Conservation (phyloP, 139 green algal genomes). For the Micractinium conductrix region DNA sequence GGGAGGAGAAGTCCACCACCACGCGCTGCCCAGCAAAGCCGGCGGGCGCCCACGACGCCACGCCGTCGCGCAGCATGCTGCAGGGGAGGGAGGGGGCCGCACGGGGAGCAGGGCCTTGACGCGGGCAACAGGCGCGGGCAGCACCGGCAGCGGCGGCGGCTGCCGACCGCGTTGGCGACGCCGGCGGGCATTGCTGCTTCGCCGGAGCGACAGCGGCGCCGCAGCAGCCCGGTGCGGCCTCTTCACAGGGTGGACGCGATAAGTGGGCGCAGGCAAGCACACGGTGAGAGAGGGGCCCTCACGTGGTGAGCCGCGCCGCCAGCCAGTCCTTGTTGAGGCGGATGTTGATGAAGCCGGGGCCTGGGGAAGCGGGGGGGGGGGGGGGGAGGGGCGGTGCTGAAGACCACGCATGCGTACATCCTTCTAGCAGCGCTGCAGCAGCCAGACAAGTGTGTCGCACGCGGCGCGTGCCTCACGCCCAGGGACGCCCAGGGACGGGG, state of each 20-base stretch:
- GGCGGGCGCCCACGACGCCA: constrained; percentile 54
- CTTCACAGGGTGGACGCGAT: too few species aligned
- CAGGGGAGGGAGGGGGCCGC: background rate
- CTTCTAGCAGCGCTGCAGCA: too few species aligned
- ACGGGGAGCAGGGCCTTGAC: background rate
- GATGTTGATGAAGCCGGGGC: constrained; percentile 99
- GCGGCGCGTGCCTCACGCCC: too few species aligned
- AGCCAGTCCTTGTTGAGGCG: constrained; percentile 51
- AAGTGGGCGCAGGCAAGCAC: background rate
- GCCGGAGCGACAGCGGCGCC: too few species aligned
- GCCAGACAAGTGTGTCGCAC: background rate
- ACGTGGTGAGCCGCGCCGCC: constrained; percentile 30
- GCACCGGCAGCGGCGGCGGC: too few species aligned
- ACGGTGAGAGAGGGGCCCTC: too few species aligned
- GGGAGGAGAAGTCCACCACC: constrained; percentile 96
- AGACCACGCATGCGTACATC: too few species aligned
- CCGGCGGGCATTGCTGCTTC: too few species aligned
- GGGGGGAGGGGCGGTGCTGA: background rate
- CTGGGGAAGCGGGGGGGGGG: constrained; percentile 26
- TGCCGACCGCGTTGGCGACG: too few species aligned
- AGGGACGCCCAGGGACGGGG: too few species aligned
- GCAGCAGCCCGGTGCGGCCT: too few species aligned
- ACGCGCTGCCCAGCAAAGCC: constrained; percentile 51
- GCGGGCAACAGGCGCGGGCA: too few species aligned
- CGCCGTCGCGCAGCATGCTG: constrained; percentile 53